phyloP scores from a whole-genome alignment of 176 grass and related monocot species.

The Panicum miliaceum region DNA sequence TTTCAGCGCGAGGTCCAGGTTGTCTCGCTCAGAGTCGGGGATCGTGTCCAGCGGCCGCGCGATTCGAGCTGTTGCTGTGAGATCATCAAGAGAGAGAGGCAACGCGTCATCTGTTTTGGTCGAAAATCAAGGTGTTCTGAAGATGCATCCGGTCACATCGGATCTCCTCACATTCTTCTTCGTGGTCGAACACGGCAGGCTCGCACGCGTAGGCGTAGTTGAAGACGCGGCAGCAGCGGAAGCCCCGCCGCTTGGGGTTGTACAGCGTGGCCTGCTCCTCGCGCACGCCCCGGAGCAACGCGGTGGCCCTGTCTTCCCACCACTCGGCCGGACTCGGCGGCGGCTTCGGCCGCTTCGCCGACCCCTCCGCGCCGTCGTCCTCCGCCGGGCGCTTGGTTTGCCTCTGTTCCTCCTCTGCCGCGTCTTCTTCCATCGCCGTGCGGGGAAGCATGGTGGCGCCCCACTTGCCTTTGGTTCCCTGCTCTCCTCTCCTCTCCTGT shows the following conservation, averaged over 20 bases:
- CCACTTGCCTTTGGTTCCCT: not conserved
- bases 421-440: not conserved
- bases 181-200: not conserved
- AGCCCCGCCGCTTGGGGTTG: not conserved
- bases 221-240: not conserved
- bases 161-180: not conserved
- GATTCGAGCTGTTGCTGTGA: not conserved
- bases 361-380: not conserved
- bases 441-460: not conserved
- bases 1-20: not conserved
- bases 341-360: not conserved
- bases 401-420: not conserved
- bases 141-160: not conserved
- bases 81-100: not conserved
- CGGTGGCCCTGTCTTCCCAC: not conserved
- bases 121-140: not conserved
- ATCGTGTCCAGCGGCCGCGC: not conserved
- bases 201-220: not conserved
- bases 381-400: not conserved
- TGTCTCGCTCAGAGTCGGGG: not conserved
- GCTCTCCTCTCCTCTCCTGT: not conserved
- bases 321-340: not conserved
- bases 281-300: not conserved
- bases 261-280: constrained; percentile 9
- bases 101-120: not conserved